Base-by-base conservation (phyloP, 2,329 filamentous ascomycete species). In the Penicillium sumatraense region DNA sequence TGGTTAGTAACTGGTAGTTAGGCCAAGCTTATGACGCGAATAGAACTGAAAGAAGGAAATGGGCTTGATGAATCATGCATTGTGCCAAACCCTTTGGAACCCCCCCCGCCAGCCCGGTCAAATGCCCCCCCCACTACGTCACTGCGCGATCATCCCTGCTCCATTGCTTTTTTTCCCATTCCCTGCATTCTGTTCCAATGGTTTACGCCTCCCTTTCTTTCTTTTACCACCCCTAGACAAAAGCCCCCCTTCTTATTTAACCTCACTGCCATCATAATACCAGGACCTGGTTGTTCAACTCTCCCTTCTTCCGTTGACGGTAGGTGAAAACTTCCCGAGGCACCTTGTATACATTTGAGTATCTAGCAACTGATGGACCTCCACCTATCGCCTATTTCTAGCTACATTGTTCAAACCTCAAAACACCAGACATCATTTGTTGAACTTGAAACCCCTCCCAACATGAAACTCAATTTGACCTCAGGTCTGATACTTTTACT, bases 401-500 rank as follows among this genome's bases (percentile, higher is more conserved):
- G 35, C 46, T 44, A 38, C 16, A 14, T 48, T 48, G 16, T 47
- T 35, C 29, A 36, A 26, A 31, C 9, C 42, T 46, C 26, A 21
- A 46, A 16, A 23, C 45, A 48, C 46, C 40, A 26, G 31, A 13
- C 16, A 18, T n/a, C 60, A 86, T n/a, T n/a, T n/a, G n/a, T n/a
- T n/a, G n/a, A n/a, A n/a, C n/a, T n/a, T n/a, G n/a, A n/a, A n/a
- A n/a, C n/a, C n/a, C n/a, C n/a, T n/a, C n/a, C n/a, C n/a, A n/a
- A 60, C 60, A 96, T 97, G 93, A 95, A 86, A 82, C 84, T 95
- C 76, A 77, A 82, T 61, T 77, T 91, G 70, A 81, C 83, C 59
- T 83, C 87, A 72, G 73, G 91, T 76, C 77, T 93, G 64, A 80
- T 90, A 68, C 81, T 90, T 70, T 85, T 86, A 68, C 79, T 96